Conservation (phyloP, 2,329 filamentous ascomycete species). For the Camptophora hylomeconis region DNA sequence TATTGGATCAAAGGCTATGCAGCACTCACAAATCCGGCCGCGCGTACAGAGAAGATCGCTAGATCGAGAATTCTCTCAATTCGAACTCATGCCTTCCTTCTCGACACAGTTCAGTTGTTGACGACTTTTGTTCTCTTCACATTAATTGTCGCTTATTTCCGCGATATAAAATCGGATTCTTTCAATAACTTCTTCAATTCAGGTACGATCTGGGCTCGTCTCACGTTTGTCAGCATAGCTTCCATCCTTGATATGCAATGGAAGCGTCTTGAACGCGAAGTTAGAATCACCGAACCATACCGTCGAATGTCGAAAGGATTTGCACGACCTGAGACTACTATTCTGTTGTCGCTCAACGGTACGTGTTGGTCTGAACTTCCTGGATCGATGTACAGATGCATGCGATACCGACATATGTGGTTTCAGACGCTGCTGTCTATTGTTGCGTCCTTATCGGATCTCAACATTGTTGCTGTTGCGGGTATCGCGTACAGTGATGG, state of each 20-base stretch:
- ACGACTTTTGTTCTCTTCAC: conserved; percentile 7
- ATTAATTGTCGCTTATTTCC: conserved; percentile 8
- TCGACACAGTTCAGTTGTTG: conserved; percentile 2
- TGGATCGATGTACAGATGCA: not conserved
- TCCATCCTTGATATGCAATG: conserved; percentile 5
- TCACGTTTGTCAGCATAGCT: conserved; percentile 7
- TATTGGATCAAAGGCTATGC: not conserved
- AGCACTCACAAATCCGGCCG: not conserved
- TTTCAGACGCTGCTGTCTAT: conserved; percentile 10
- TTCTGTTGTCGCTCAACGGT: conserved; percentile 4
- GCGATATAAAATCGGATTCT: conserved; percentile 3
- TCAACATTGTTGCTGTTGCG: conserved; percentile 10
- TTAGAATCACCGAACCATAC: conserved; percentile 10
- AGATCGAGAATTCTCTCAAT: not conserved
- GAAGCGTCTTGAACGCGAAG: conserved; percentile 9
- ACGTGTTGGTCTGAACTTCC: conserved; percentile 5
- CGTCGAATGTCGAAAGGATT: conserved; percentile 2
- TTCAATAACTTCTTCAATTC: conserved; percentile 12
- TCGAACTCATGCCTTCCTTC: not conserved
- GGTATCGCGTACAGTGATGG: conserved; percentile 8
- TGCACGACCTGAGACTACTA: conserved; percentile 3
- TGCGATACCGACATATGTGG: conserved; percentile 4
- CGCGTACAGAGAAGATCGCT: not conserved
- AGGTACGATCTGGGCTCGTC: conserved; percentile 2
- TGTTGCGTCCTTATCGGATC: conserved; percentile 8